A percentile compares a stretch with the other conserved stretches of the same genome.
Conservation (phyloP, 768 basidiomycete species). For the Tricholomella constricta region DNA sequence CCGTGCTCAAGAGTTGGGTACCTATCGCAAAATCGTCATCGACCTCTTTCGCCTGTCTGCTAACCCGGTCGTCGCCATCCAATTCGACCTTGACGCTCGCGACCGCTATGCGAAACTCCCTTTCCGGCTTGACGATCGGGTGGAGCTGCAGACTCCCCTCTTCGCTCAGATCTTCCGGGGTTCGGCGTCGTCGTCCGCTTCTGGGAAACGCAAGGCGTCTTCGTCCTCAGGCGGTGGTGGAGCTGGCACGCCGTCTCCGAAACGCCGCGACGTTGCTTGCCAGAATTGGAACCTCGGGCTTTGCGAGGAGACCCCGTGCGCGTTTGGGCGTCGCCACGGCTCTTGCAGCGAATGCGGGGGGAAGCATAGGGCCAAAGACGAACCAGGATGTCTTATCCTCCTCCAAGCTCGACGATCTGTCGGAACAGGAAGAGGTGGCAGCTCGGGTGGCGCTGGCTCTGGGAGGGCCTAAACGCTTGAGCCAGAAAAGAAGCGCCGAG, state of each 20-base stretch:
- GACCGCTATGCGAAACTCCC: conserved; percentile 10
- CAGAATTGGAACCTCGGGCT: conserved; percentile 5
- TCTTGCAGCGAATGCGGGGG: conserved; percentile 10
- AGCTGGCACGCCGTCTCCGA: background rate
- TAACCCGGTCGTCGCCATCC: conserved; percentile 1
- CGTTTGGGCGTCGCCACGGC: conserved; percentile 5
- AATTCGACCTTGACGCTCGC: conserved; percentile 11
- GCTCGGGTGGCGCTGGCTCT: background rate
- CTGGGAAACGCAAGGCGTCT: too few species aligned
- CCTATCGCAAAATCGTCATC: conserved; percentile 6
- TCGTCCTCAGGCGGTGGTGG: background rate
- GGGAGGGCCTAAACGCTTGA: background rate
- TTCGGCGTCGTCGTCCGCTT: too few species aligned
- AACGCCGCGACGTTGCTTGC: conserved; percentile 15
- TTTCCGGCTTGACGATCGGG: conserved; percentile 16
- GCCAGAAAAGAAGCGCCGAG: background rate
- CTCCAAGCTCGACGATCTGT: background rate
- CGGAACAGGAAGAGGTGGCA: background rate
- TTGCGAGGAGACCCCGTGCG: conserved; percentile 11
- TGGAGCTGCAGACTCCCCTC: conserved; percentile 4
- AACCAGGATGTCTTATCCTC: background rate
- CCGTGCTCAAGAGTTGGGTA: conserved; percentile 4
- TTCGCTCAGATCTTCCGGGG: conserved; percentile 6
- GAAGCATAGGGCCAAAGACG: conserved; percentile 12
- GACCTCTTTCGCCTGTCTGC: conserved; percentile 13